A percentile compares a stretch with the other conserved stretches of the same genome.
Evolutionary conservation across 2,329 filamentous ascomycete genomes (phyloP).

Genomic region (Annulohypoxylon truncatum): DNA sequence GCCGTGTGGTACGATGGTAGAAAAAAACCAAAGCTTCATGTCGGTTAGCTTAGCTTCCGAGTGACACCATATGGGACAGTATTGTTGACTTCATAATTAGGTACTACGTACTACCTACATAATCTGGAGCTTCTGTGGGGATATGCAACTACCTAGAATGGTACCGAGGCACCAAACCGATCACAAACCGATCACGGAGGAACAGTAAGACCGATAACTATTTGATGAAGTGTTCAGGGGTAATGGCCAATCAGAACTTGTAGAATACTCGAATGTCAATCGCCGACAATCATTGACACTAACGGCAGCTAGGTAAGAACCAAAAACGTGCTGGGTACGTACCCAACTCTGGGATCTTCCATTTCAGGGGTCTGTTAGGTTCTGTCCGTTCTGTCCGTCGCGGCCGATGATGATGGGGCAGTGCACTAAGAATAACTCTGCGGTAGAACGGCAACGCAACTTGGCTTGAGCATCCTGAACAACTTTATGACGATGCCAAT

Average conservation of each 20-base stretch:
- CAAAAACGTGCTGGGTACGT: constrained; percentile 9
- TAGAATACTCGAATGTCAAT: background rate
- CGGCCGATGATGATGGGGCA: constrained; percentile 10
- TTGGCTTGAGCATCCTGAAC: constrained; percentile 33
- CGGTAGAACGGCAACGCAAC: constrained; percentile 14
- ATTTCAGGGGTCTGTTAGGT: constrained; percentile 31
- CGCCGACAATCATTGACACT: constrained; percentile 10
- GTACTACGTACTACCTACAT: background rate
- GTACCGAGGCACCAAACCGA: background rate
- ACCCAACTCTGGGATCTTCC: constrained; percentile 12
- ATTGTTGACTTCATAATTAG: constrained; percentile 30
- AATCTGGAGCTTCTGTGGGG: constrained; percentile 33
- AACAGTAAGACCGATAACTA: constrained; percentile 11
- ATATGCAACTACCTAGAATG: constrained; percentile 7
- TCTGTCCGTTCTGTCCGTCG: too few species aligned
- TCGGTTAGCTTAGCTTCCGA: constrained; percentile 36
- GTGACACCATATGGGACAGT: constrained; percentile 39
- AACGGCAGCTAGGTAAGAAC: constrained; percentile 20
- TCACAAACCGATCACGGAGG: background rate
- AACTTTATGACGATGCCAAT: constrained; percentile 11
- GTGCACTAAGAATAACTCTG: constrained; percentile 36
- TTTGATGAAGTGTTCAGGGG: background rate
- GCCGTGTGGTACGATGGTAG: constrained; percentile 46
- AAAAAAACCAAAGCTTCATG: constrained; percentile 3
- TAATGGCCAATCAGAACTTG: constrained; percentile 4